Conservation (phyloP, 352 stramenopile genomes). For the Elongisporangium anandrum region DNA sequence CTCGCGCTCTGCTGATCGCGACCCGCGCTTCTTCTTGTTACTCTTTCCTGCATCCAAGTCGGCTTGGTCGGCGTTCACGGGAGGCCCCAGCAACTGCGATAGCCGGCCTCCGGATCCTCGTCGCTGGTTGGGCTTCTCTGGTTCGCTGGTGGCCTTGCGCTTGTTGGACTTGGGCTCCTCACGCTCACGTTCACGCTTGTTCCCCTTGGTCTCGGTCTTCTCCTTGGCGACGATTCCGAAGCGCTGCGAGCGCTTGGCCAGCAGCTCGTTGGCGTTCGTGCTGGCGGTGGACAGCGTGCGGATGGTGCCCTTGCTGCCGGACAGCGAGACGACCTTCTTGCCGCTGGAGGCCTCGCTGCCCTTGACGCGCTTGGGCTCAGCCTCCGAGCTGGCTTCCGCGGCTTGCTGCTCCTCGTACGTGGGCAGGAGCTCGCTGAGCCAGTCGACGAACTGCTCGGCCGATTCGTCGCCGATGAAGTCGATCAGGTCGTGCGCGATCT, state of each 20-base stretch:
- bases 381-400: conserved; percentile 5
- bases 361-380: conserved; percentile 52
- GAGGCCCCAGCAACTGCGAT: conserved; percentile 53
- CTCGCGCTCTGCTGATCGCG: conserved; percentile 11
- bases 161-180: conserved; percentile 5
- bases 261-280: conserved; percentile 43
- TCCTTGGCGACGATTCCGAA: conserved; percentile 56
- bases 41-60: conserved; percentile 70
- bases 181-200: conserved; percentile 19
- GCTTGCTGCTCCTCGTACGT: conserved; percentile 35
- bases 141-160: conserved; percentile 12
- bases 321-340: conserved; percentile 55
- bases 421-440: conserved; percentile 54
- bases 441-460: conserved; percentile 64
- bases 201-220: conserved; percentile 11
- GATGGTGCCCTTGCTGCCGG: conserved; percentile 39
- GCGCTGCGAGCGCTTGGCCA: conserved; percentile 70
- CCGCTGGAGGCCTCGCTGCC: conserved; percentile 18
- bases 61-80: conserved; percentile 75
- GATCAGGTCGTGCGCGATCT: conserved; percentile 77
- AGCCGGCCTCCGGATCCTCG: conserved; percentile 21
- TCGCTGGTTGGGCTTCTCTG: conserved; percentile 6
- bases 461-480: conserved; percentile 84
- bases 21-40: conserved; percentile 59
- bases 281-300: conserved; percentile 37